A percentile compares a stretch with the other conserved stretches of the same genome.
Evolutionary conservation across 371 early-diverging fungal genomes (phyloP).

Genomic region (Conidiobolus incongruus): DNA sequence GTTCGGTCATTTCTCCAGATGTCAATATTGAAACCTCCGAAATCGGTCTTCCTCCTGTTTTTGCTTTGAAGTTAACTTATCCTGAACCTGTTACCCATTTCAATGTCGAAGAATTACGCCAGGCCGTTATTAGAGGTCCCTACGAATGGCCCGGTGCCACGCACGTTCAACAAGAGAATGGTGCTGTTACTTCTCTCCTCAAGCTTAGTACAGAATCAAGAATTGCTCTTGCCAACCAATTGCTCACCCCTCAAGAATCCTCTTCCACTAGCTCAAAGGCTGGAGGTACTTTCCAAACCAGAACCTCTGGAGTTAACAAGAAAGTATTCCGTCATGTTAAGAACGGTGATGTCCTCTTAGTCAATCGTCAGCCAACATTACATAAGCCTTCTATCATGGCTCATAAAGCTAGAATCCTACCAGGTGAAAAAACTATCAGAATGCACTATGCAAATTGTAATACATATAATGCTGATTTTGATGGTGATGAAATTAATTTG

Average conservation of each 20-base stretch:
- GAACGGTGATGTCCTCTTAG: slow-evolving; percentile 91
- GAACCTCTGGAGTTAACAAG: slow-evolving; percentile 59
- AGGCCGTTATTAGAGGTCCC: slow-evolving; percentile 97
- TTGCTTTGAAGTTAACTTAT: slow-evolving; percentile 93
- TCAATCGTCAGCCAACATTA: slow-evolving; percentile 99
- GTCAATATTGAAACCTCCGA: slow-evolving; percentile 96
- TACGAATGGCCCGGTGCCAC: slow-evolving; percentile 96
- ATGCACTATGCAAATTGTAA: slow-evolving; percentile 97
- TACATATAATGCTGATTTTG: slow-evolving; percentile 99
- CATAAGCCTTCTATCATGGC: slow-evolving; percentile 99
- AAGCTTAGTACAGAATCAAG: slow-evolving; percentile 68
- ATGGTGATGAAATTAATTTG: slow-evolving; percentile 99
- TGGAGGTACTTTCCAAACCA: slow-evolving; percentile 25
- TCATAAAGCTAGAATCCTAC: slow-evolving; percentile 90
- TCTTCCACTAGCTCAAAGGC: slow-evolving; percentile 6
- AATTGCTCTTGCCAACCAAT: slow-evolving; percentile 87
- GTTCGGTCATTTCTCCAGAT: slow-evolving; percentile 99
- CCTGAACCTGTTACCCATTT: slow-evolving; percentile 95
- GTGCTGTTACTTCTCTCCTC: slow-evolving; percentile 56
- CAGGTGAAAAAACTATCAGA: slow-evolving; percentile 96
- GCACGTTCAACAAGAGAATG: slow-evolving; percentile 84
- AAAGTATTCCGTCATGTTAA: slow-evolving; percentile 92
- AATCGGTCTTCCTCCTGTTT: slow-evolving; percentile 95
- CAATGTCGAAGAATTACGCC: slow-evolving; percentile 78
- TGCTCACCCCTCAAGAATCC: slow-evolving; percentile 59